A percentile compares a stretch with the other conserved stretches of the same genome.
phyloP scores from a whole-genome alignment of 345 rosid genomes.

The Lepidium didymum region DNA sequence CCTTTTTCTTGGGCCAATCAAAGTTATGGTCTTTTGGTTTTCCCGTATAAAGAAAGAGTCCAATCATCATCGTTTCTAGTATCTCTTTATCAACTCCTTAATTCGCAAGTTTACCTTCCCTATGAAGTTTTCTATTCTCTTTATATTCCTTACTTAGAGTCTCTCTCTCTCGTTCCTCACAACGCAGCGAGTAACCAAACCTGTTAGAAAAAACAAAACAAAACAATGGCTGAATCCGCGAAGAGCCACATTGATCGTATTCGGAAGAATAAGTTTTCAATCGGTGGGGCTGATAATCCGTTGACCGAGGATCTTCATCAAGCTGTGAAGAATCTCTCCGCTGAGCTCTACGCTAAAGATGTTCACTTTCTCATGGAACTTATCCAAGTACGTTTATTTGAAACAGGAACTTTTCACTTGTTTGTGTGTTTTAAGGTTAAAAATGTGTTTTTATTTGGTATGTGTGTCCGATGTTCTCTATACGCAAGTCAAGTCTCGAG shows the following conservation, averaged over 20 bases:
- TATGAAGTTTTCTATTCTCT: conserved; percentile 13
- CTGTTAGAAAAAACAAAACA: background rate
- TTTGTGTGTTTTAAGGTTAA: no score
- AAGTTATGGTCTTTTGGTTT: background rate
- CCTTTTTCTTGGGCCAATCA: background rate
- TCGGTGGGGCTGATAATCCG: conserved; percentile 49
- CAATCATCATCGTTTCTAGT: background rate
- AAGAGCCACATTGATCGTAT: conserved; percentile 48
- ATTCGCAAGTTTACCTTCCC: conserved; percentile 2
- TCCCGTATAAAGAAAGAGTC: background rate
- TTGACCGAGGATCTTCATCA: conserved; percentile 50
- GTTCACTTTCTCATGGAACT: conserved; percentile 76
- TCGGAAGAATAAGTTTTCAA: conserved; percentile 41
- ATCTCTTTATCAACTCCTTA: background rate
- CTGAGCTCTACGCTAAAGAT: conserved; percentile 62
- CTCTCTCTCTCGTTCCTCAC: background rate
- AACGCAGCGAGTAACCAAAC: background rate
- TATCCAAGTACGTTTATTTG: conserved; percentile 36
- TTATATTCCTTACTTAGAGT: background rate
- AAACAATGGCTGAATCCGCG: conserved; percentile 13
- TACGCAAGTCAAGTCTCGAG: no score
- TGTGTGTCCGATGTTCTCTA: no score
- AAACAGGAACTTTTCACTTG: no score
- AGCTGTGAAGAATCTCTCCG: conserved; percentile 56
- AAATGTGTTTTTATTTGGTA: no score